Evolutionary conservation across 257 asterid species (phyloP), one percentile per base, ranked within the genome.

Genomic region (Penstemon newberryi): DNA sequence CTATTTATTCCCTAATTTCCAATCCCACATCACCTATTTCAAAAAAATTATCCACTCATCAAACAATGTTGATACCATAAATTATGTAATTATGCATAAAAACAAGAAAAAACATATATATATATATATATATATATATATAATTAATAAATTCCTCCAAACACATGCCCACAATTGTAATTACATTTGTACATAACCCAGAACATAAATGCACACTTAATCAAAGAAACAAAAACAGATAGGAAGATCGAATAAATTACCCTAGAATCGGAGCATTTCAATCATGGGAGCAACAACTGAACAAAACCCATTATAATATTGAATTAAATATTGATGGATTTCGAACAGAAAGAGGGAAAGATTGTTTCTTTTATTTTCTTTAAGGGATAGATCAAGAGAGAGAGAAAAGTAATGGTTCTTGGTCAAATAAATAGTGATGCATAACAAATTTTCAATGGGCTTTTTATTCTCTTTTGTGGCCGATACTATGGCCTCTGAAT

Each of bases 61-160:
- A 59, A 82, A 53, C 67, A 71, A 79, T 65, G 60, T 42, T 58
- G 72, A 69, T 76, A 84, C 77, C 82, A 78, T 70, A 67, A 82
- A 84, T 79, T 86, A 60, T 12, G 63, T 40, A 82, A 84, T 79
- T 86, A 60, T 12, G 63, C 44, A 43, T 10, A 69, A 50, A 60
- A 49, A 50, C 44, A 42, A 33, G 60, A 62, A 25, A 69, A 33
- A 12, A 47, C 66, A 75, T 18, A 15, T 15, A 15, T 15, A 0
- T 15, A 15, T 15, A 25, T 2, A 75, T 18, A 15, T 15, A 15
- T 15, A 0, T 15, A 15, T 15, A 25, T 2, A 25, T 25, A 25
- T 25, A 25, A 2, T 25, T 25, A 25, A 25, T 25, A 25, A 33
- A 25, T 18, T 56, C 56, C 43, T 10, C 63, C 12, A 44, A 38